phyloP scores from a whole-genome alignment of 2,329 filamentous ascomycete species.

The Epichloe hybrida region DNA sequence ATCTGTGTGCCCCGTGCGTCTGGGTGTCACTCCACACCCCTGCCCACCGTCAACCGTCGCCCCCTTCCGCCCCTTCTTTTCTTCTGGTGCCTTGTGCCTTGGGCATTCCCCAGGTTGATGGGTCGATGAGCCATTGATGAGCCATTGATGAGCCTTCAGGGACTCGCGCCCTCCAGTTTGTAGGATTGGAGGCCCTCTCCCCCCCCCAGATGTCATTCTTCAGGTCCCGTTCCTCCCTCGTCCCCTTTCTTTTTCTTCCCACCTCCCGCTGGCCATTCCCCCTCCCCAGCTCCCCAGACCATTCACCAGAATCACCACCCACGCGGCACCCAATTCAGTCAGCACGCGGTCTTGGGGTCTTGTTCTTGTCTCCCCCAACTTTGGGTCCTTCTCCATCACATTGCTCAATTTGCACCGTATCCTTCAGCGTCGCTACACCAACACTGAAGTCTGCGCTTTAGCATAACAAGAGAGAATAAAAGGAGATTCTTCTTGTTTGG shows the following conservation, averaged over 20 bases:
- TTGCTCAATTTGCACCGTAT: too few species aligned
- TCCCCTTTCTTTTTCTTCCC: neutral
- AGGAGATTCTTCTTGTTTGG: neutral
- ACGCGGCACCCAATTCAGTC: neutral
- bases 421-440: neutral
- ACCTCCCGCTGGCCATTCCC: neutral
- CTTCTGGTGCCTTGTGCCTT: neutral
- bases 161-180: neutral
- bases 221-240: constrained; percentile 1
- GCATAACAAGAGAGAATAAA: neutral
- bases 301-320: neutral
- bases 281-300: neutral
- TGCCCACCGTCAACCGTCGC: neutral
- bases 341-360: too few species aligned
- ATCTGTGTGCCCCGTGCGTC: neutral
- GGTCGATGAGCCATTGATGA: neutral
- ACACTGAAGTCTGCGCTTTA: neutral
- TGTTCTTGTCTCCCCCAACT: too few species aligned
- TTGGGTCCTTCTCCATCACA: neutral
- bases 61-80: constrained; percentile 2
- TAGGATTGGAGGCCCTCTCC: neutral
- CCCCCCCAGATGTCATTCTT: neutral
- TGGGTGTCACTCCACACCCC: constrained; percentile 3
- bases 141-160: neutral
- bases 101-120: constrained; percentile 2